Base-by-base conservation (phyloP, 305 asterid species). In the Fraxinus albicans region DNA sequence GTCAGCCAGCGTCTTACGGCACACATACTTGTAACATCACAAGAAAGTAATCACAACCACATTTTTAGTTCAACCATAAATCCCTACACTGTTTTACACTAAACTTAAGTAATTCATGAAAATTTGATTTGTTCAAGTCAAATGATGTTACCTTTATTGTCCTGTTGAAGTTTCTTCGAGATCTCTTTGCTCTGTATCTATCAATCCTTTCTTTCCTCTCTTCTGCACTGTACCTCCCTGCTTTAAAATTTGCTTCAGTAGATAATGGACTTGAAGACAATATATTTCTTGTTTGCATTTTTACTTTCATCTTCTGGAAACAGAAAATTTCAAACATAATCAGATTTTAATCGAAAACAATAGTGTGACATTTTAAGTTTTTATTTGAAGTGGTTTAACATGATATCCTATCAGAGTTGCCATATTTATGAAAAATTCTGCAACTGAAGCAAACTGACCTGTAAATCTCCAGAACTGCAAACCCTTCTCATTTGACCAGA, bases 1-100 rank as follows among this genome's bases (percentile, higher is more conserved):
- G 88, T 94, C 98, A 17, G 98, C 99, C 40, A 95, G 88, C 8
- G 97, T 94, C 80, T 95, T 95, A 84, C 98, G 93, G 81, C 98
- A 94, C 23, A 88, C 92, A 81, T 91, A 92, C 94, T 91, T 73
- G 38, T 25, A 12, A 27, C 76, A 81, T 12, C 44, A 70, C 21
- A 47, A 73, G 50, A 80, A 17, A 31, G 76, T 19, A 65, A 7
- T 19, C 42, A 12, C 79, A 42, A 38, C 76, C 83, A 79, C 88
- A 83, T 78, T 84, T 81, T 63, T 76, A 76, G 38, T 77, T 73
- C 27, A 58, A 25, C 9, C 6, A 44, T 29, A 13, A 15, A 44
- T 34, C 23, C 3, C 44, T 69, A n/a, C n/a, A n/a, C n/a, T 50
- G 60, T 13, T 15, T 50, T 47, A 13, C 60, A 13, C 60, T 15